Base-by-base conservation (phyloP, 176 grass and related monocot genomes). In the Dendrocalamus sinicus region DNA sequence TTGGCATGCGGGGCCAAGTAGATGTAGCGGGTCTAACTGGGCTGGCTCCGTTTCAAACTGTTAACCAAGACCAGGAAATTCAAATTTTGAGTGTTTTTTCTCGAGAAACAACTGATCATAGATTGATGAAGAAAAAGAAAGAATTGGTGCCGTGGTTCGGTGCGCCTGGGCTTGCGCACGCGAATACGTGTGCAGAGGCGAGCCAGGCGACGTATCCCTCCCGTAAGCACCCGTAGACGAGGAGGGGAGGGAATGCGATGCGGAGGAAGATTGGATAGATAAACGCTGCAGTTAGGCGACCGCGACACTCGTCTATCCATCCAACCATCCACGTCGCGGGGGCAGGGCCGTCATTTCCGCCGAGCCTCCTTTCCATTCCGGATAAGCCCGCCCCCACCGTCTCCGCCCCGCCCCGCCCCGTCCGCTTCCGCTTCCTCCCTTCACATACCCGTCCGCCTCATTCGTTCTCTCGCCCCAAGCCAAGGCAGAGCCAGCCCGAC, bases 361-460 rank as follows among this genome's bases (percentile, higher is more conserved):
- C 30, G 10, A 53, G 52, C n/a, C 6, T 22, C 0, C 19, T 50
- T 23, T 16, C 26, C 17, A 22, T 52, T 75, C 80, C 46, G 78
- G 91, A 97, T 92, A 94, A 92, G 71, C 5, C 32, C 70, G 3
- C 7, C 24, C 24, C 73, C 86, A 77, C 81, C 83, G 80, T 7
- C 83, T 77, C 26, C 71, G 76, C 20, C 85, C 87, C 80, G 64
- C 73, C 50, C 17, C 66, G 22, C 28, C 51, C 44, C 39, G 47
- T 66, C 74, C 73, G 24, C 26, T n/a, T 53, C 30, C 41, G 7
- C 20, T 1, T 7, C 2, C 28, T 12, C 2, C 6, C 7, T 23
- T 45, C 43, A 1, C 23, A 73, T 50, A 51, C 9, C 45, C 1
- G 9, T 9, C n/a, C n/a, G 2, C 3, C 24, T 23, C 20, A 15